Conservation (phyloP, 2,329 filamentous ascomycete genomes). For the Penicillium sp. region DNA sequence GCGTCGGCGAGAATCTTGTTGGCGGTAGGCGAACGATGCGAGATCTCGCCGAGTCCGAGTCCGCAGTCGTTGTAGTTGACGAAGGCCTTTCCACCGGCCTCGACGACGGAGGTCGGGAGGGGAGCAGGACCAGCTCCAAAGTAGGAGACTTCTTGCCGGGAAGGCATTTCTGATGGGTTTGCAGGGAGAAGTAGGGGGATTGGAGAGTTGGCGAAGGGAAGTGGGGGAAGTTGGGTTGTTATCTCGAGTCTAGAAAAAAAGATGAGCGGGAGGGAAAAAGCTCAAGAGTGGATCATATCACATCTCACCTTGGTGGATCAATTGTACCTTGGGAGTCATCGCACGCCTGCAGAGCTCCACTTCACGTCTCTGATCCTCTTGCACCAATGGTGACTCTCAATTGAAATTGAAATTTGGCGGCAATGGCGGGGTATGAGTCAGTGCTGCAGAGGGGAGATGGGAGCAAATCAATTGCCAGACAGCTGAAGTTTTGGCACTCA, state of each 20-base stretch:
- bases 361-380: too few species aligned
- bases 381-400: slow-evolving; percentile 5
- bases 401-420: slow-evolving; percentile 7
- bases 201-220: slow-evolving; percentile 3
- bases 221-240: slow-evolving; percentile 7
- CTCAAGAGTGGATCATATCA: slow-evolving; percentile 26
- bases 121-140: slow-evolving; percentile 91
- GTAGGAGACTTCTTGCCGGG: slow-evolving; percentile 76
- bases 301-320: slow-evolving; percentile 26
- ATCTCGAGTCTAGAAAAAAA: too few species aligned
- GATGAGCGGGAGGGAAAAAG: slow-evolving; percentile 19
- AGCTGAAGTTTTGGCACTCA: too few species aligned
- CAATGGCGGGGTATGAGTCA: slow-evolving; percentile 25
- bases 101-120: slow-evolving; percentile 79
- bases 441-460: background rate
- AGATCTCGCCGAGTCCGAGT: slow-evolving; percentile 86
- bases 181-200: too few species aligned
- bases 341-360: too few species aligned
- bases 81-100: slow-evolving; percentile 75
- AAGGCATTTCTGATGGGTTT: slow-evolving; percentile 58
- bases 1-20: slow-evolving; percentile 77
- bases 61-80: slow-evolving; percentile 81
- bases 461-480: background rate
- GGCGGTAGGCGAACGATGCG: slow-evolving; percentile 81
- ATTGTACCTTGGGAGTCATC: slow-evolving; percentile 26